These are phyloP conservation scores for Trypanosoma scelopori DNA, from an alignment of 208 protist species.

Conservation along the genomic window DNA sequence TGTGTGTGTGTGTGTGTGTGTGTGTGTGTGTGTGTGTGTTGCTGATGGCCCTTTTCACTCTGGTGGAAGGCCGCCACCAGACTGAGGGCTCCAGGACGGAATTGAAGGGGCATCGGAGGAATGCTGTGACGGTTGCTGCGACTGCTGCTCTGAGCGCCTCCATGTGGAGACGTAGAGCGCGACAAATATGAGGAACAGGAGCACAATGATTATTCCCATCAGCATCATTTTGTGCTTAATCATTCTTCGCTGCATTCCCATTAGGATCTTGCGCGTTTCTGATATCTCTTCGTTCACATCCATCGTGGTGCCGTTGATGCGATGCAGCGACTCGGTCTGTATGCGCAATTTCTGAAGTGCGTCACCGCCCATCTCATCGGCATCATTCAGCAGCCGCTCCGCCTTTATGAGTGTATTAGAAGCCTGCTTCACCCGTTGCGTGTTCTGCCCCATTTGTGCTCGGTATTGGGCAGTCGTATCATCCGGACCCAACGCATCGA, in stretches of 20 bases:
- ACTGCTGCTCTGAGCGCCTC: slow-evolving; percentile 30
- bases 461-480: slow-evolving; percentile 53
- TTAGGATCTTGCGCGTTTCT: slow-evolving; percentile 60
- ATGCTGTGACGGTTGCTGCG: slow-evolving; percentile 20
- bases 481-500: slow-evolving; percentile 33
- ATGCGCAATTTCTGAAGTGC: slow-evolving; percentile 55
- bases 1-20: too few species aligned
- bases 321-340: slow-evolving; percentile 70
- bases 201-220: slow-evolving; percentile 49
- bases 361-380: slow-evolving; percentile 57
- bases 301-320: slow-evolving; percentile 65
- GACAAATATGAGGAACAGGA: slow-evolving; percentile 65
- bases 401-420: slow-evolving; percentile 50
- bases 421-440: slow-evolving; percentile 54
- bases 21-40: too few species aligned
- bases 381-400: slow-evolving; percentile 71
- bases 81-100: slow-evolving; percentile 7
- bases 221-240: slow-evolving; percentile 78
- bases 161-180: slow-evolving; percentile 55
- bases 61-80: slow-evolving; percentile 6
- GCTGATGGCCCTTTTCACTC: neutral
- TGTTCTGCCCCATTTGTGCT: slow-evolving; percentile 76
- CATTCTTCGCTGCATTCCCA: slow-evolving; percentile 62
- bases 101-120: slow-evolving; percentile 11
- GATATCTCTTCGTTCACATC: slow-evolving; percentile 75